Conservation (phyloP, 2,329 filamentous ascomycete genomes). For the Sclerotiophoma versabilis region DNA sequence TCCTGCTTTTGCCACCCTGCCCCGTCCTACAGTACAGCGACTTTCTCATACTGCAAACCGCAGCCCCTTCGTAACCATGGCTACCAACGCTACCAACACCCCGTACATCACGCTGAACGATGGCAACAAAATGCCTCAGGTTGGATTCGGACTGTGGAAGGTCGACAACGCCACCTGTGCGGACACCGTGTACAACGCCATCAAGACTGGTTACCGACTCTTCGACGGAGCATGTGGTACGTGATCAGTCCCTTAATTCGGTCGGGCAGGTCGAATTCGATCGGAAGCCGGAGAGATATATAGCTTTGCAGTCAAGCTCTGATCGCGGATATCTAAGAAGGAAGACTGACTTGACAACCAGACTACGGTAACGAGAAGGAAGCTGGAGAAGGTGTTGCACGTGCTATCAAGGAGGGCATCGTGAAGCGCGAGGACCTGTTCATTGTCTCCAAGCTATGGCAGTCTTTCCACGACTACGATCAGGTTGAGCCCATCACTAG, state of each 20-base stretch:
- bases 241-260: neutral
- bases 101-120: conserved; percentile 44
- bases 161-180: conserved; percentile 75
- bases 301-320: neutral
- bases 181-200: conserved; percentile 75
- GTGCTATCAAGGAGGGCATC: conserved; percentile 49
- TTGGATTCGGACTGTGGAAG: conserved; percentile 85
- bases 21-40: conserved; percentile 12
- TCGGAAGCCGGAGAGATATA: neutral
- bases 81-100: conserved; percentile 32
- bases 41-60: conserved; percentile 7
- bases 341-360: conserved; percentile 19
- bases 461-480: conserved; percentile 84
- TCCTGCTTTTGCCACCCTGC: conserved; percentile 10
- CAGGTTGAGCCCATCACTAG: conserved; percentile 78
- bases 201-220: conserved; percentile 39
- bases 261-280: neutral
- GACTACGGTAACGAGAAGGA: conserved; percentile 51
- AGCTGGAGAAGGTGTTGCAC: conserved; percentile 45
- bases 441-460: conserved; percentile 93
- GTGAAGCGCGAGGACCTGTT: conserved; percentile 75
- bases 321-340: neutral
- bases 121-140: conserved; percentile 74
- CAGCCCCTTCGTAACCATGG: conserved; percentile 34
- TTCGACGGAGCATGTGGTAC: conserved; percentile 37